Percentiles rank a stretch among this genome's conserved stretches.
phyloP scores from a whole-genome alignment of 495 filamentous ascomycete genomes.

The Terfezia boudieri region DNA sequence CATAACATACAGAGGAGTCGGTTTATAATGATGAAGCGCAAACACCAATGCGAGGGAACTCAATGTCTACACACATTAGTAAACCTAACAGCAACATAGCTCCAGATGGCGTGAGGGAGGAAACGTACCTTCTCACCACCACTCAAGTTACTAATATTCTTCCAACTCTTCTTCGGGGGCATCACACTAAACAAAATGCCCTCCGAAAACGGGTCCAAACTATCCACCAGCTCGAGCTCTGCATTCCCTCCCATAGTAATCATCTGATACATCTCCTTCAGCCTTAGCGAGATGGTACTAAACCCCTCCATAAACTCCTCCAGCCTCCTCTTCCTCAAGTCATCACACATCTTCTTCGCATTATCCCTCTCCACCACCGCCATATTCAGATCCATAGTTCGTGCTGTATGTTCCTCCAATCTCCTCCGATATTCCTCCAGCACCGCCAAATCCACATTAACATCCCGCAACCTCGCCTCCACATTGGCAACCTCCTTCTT shows the following conservation, averaged over 20 bases:
- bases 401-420: slow-evolving; percentile 62
- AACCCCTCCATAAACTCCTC: slow-evolving; percentile 99
- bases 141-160: slow-evolving; percentile 86
- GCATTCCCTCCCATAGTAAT: slow-evolving; percentile 99
- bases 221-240: slow-evolving; percentile 89
- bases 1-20: slow-evolving; percentile 96
- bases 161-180: slow-evolving; percentile 99
- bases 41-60: slow-evolving; percentile 88
- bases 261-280: slow-evolving; percentile 99
- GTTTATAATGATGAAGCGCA: slow-evolving; percentile 93
- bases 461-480: slow-evolving; percentile 52
- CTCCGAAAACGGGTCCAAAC: slow-evolving; percentile 85
- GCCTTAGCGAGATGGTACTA: slow-evolving; percentile 70
- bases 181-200: slow-evolving; percentile 94
- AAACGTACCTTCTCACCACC: slow-evolving; percentile 60
- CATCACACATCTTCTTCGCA: slow-evolving; percentile 75
- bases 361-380: slow-evolving; percentile 58
- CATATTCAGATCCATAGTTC: slow-evolving; percentile 53
- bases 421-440: slow-evolving; percentile 83
- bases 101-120: too few relatives aligned
- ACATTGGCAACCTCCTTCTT: slow-evolving; percentile 9
- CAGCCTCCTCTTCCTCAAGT: slow-evolving; percentile 65
- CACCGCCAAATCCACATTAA: slow-evolving; percentile 72
- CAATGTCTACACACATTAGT: slow-evolving; percentile 30
- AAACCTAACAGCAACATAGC: too few relatives aligned